phyloP scores from a whole-genome alignment of 306 rosid species.

The Morella rubra region DNA sequence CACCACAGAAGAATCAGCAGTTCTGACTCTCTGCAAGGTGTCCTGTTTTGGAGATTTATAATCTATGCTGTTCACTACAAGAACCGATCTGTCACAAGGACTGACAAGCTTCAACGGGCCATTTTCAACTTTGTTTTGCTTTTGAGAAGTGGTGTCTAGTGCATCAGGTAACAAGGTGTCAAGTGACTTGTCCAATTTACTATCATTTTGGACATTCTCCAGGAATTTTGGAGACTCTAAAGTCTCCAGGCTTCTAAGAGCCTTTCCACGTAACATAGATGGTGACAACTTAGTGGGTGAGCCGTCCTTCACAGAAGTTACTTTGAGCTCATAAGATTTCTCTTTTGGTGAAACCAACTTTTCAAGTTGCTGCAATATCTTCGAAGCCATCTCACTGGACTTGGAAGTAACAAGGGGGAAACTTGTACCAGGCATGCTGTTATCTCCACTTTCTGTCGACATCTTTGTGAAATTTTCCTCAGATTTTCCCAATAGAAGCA shows the following conservation, averaged over 20 bases:
- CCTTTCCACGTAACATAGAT: conserved; percentile 80
- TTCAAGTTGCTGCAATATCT: conserved; percentile 80
- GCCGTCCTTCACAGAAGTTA: conserved; percentile 38
- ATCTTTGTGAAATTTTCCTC: conserved; percentile 31
- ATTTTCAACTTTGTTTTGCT: conserved; percentile 47
- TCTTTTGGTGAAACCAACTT: conserved; percentile 72
- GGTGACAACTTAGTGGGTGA: conserved; percentile 70
- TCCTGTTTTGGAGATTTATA: conserved; percentile 37
- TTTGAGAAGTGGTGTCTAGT: conserved; percentile 37
- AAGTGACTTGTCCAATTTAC: conserved; percentile 23
- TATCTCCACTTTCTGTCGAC: conserved; percentile 46
- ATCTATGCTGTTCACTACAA: conserved; percentile 31
- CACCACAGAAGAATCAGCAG: conserved; percentile 36
- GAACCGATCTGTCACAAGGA: conserved; percentile 33
- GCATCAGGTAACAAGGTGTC: conserved; percentile 30
- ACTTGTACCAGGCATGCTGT: conserved; percentile 41
- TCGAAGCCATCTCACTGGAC: conserved; percentile 78
- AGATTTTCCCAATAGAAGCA: conserved; percentile 37
- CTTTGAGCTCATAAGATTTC: conserved; percentile 53
- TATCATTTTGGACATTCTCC: conserved; percentile 35
- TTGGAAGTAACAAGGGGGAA: conserved; percentile 46
- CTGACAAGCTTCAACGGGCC: conserved; percentile 39
- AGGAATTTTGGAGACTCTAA: conserved; percentile 64
- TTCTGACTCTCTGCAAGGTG: conserved; percentile 15
- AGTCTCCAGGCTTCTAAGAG: conserved; percentile 77